Conservation (phyloP, 169 alveolate species). For the Plasmodium vinckei region DNA sequence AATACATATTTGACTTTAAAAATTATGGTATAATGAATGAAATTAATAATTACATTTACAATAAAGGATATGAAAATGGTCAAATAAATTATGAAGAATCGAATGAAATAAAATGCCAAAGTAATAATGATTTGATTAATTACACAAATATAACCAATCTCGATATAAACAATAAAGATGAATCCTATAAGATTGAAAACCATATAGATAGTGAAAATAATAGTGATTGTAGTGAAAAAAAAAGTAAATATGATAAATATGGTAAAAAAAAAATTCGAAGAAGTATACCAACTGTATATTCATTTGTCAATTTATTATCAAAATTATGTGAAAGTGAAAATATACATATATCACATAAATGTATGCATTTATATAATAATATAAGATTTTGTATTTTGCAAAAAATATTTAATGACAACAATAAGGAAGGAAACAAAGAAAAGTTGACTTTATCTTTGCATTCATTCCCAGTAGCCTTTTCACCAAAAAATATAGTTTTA, state of each 20-base stretch:
- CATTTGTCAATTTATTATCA: conserved; percentile 63
- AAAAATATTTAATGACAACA: conserved; percentile 19
- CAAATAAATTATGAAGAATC: not conserved
- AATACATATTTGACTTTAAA: conserved; percentile 67
- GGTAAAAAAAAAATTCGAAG: conserved; percentile 53
- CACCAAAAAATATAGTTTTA: conserved; percentile 67
- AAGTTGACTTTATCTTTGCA: conserved; percentile 34
- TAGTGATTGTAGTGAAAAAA: not conserved
- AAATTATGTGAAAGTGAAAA: conserved; percentile 73
- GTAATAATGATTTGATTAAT: not conserved
- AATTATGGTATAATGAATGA: conserved; percentile 49
- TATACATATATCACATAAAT: conserved; percentile 40
- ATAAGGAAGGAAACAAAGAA: not conserved
- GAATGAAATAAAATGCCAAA: not conserved
- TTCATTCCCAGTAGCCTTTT: conserved; percentile 63
- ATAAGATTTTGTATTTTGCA: conserved; percentile 55
- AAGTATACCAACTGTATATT: conserved; percentile 55
- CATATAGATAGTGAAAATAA: not conserved
- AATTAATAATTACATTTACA: conserved; percentile 37
- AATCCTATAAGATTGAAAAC: not conserved
- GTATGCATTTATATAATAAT: conserved; percentile 70
- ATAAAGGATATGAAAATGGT: conserved; percentile 9
- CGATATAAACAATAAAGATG: not conserved
- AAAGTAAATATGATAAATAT: conserved; percentile 52
- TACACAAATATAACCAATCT: not conserved